These are phyloP conservation scores for Yamadazyma triangularis DNA, from an alignment of 1,139 yeast genomes.

Conservation along the genomic window DNA sequence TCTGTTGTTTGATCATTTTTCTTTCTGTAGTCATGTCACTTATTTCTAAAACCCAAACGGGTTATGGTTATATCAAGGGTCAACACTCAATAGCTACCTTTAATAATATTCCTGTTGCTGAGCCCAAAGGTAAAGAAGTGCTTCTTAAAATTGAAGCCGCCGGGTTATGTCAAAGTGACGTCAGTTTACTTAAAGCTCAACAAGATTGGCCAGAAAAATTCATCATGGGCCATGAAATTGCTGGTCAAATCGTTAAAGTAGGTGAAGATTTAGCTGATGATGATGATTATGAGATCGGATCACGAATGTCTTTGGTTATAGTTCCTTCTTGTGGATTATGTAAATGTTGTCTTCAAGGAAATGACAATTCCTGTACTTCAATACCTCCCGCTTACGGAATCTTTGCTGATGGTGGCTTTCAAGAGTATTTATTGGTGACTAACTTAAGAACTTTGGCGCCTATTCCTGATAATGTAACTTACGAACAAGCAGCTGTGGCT, in stretches of 20 bases:
- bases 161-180: constrained; percentile 51
- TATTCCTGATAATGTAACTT: constrained; percentile 44
- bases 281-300: constrained; percentile 26
- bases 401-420: constrained; percentile 48
- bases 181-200: constrained; percentile 36
- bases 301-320: constrained; percentile 34
- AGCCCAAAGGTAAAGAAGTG: constrained; percentile 33
- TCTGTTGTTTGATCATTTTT: too few relatives aligned
- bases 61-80: constrained; percentile 23
- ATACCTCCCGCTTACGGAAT: constrained; percentile 33
- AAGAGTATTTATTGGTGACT: constrained; percentile 37
- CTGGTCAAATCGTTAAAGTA: constrained; percentile 41
- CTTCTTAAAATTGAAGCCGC: constrained; percentile 48
- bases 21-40: too few relatives aligned
- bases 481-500: constrained; percentile 46
- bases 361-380: constrained; percentile 33
- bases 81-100: constrained; percentile 17
- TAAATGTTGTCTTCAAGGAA: constrained; percentile 37
- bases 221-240: constrained; percentile 57
- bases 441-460: constrained; percentile 35
- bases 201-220: constrained; percentile 29
- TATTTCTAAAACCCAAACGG: constrained; percentile 19
- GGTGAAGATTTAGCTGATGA: constrained; percentile 30
- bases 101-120: constrained; percentile 30
- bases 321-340: constrained; percentile 44